Evolutionary conservation across 352 stramenopile genomes (phyloP).

Genomic region (Phytopythium chamaehyphon): DNA sequence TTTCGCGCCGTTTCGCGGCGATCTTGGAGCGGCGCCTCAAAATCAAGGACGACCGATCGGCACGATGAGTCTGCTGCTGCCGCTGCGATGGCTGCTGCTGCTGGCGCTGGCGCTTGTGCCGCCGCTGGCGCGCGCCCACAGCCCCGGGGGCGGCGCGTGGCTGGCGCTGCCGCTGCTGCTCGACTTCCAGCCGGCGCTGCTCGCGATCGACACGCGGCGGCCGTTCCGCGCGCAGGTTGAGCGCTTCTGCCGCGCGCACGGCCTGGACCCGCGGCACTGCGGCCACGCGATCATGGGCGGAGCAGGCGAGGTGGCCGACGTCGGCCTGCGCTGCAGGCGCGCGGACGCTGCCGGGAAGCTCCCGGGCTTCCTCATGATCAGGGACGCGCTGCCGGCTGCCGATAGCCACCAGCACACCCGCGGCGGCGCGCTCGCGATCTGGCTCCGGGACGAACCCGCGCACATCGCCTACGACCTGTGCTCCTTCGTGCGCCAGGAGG

Average conservation of each 20-base stretch:
- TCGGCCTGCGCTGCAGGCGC: slow-evolving; percentile 21
- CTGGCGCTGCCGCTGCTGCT: slow-evolving; percentile 39
- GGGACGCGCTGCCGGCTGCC: slow-evolving; percentile 26
- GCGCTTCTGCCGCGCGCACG: slow-evolving; percentile 36
- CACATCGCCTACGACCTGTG: slow-evolving; percentile 47
- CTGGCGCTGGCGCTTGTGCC: not conserved
- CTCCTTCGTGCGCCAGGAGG: slow-evolving; percentile 15
- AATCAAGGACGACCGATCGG: too few relatives aligned
- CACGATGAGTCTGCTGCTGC: not conserved
- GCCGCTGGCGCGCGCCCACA: not conserved
- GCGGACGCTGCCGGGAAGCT: not conserved
- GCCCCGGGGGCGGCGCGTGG: slow-evolving; percentile 8
- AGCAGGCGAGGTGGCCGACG: slow-evolving; percentile 24
- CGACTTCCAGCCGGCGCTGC: slow-evolving; percentile 44
- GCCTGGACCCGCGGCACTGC: slow-evolving; percentile 19
- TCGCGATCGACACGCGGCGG: slow-evolving; percentile 26
- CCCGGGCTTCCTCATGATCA: slow-evolving; percentile 38
- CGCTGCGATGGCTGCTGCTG: not conserved
- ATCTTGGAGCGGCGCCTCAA: too few relatives aligned
- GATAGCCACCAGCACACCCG: too few relatives aligned
- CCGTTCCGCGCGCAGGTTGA: slow-evolving; percentile 25
- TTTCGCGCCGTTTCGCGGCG: slow-evolving; percentile 1
- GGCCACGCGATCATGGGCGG: slow-evolving; percentile 15
- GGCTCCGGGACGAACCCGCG: slow-evolving; percentile 27
- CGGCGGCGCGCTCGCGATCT: slow-evolving; percentile 9